These are phyloP conservation scores for Breviolum minutum DNA, from an alignment of 73 alveolate species.

Conservation along the genomic window DNA sequence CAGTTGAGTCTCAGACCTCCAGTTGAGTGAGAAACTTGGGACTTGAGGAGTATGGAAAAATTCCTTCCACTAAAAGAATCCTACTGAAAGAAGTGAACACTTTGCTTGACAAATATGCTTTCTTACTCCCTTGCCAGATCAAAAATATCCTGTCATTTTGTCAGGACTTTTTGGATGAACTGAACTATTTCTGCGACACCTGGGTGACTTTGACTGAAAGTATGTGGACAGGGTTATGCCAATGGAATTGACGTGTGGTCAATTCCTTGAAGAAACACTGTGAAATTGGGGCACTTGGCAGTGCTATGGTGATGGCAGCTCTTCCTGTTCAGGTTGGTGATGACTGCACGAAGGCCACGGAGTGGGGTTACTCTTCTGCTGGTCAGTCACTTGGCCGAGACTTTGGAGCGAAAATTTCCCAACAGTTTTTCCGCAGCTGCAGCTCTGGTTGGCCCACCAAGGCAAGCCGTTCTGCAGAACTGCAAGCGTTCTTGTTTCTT, in stretches of 20 bases:
- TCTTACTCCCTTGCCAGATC: neutral
- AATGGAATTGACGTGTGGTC: neutral
- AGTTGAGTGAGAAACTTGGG: neutral
- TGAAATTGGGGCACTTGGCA: neutral
- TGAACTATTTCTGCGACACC: conserved; percentile 60
- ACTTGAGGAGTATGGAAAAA: neutral
- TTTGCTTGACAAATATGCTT: neutral
- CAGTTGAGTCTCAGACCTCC: too few relatives aligned
- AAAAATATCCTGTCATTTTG: neutral
- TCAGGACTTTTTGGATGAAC: conserved; percentile 46
- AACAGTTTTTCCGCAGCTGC: neutral
- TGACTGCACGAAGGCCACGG: conserved; percentile 4
- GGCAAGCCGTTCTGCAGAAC: neutral
- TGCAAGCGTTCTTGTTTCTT: conserved; percentile 1
- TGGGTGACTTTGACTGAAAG: conserved; percentile 7
- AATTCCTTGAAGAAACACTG: neutral
- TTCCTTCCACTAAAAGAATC: neutral
- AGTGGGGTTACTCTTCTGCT: conserved; percentile 38
- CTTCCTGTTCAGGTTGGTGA: conserved; percentile 29
- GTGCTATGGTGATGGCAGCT: neutral
- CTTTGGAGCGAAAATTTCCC: too few relatives aligned
- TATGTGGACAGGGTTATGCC: neutral
- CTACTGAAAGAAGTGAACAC: neutral
- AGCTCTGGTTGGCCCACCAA: neutral
- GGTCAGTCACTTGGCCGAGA: neutral